Evolutionary conservation across 257 asterid species (phyloP).

Genomic region (Asclepias syriaca): DNA sequence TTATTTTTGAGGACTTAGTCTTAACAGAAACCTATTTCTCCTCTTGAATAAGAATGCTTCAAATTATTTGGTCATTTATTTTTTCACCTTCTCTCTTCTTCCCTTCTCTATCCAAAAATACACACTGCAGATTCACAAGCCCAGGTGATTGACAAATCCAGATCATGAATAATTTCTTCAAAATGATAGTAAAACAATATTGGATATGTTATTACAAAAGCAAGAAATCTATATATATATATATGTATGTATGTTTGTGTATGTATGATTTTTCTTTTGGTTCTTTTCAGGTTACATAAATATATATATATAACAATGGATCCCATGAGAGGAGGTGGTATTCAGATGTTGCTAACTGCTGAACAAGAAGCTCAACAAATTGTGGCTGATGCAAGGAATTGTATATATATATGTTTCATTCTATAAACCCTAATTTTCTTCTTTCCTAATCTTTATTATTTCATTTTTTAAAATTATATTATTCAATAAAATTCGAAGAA

Average conservation of each 20-base stretch:
- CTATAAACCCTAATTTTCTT: background rate
- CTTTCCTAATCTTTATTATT: background rate
- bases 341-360: conserved; percentile 82
- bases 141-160: no score
- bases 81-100: background rate
- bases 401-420: conserved; percentile 22
- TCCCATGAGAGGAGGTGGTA: conserved; percentile 75
- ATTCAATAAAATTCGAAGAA: no score
- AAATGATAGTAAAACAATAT: no score
- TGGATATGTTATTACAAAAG: no score
- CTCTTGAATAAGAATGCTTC: background rate
- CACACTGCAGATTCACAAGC: no score
- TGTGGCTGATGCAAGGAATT: conserved; percentile 65
- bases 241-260: no score
- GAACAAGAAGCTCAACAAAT: conserved; percentile 93
- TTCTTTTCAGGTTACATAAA: conserved; percentile 6
- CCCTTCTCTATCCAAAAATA: background rate
- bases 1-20: background rate
- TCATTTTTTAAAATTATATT: no score
- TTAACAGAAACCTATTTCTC: conserved; percentile 8
- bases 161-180: no score
- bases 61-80: background rate
- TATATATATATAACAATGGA: conserved; percentile 42
- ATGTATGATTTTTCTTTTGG: background rate
- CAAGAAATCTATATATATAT: no score